Base-by-base conservation (phyloP, 2,329 filamentous ascomycete species). In the Colletotrichum acutatum region DNA sequence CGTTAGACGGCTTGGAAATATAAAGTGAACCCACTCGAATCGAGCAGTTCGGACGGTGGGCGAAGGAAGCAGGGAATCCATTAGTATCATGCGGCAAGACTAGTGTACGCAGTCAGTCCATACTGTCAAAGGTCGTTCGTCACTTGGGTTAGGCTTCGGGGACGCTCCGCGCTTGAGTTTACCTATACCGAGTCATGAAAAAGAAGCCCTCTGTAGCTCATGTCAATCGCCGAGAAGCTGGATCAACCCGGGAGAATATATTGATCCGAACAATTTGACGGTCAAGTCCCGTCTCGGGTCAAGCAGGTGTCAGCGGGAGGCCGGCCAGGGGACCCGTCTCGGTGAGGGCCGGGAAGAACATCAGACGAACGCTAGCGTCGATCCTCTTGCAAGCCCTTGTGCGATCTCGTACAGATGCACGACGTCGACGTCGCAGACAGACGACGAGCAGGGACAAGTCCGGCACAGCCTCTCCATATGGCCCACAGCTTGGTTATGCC, bases 351-450 rank as follows among this genome's bases (percentile, higher is more conserved):
- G 63, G 63, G 32, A 24, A 49, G 52, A 65, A 66, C 54, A 70
- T 58, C 70, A 74, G 69, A 73, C 65, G 69, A 74, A 73, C 70
- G 61, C 57, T 66, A 58, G 70, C 49, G 70, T 34, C 70, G 70
- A 74, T 73, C 69, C 42, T 59, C 42, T 61, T 34, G 42, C 57
- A 58, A 68, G 37, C 57, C 57, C 32, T 63, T 37, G 57, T n/a
- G 68, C 62, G 70, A 70, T 74, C 69, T 64, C 24, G 53, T 46
- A 70, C 54, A 14, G 54, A 60, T 54, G 61, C 54, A 52, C 66
- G 60, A 73, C 59, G 57, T 74, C 58, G 62, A 70, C 58, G 71
- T 74, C 68, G 68, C 71, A 67, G 71, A 73, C 54, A 73, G 46
- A 65, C 34, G 19, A 56, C 26, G 49, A 52, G 57, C 37, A 72